Conservation (phyloP, 345 rosid species). For the Nephelium lappaceum region DNA sequence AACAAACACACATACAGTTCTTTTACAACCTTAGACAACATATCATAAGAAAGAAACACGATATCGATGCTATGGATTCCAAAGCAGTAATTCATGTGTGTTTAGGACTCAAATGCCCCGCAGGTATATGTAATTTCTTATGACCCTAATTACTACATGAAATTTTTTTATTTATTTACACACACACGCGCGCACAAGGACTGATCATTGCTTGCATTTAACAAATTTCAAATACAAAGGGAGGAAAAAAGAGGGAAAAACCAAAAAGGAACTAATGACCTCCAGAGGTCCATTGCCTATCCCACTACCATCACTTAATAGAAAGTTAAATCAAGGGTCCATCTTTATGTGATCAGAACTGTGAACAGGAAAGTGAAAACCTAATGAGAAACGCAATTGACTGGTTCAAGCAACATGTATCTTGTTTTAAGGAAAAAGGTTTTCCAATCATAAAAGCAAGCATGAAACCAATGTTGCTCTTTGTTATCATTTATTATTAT, state of each 20-base stretch:
- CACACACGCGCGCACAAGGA: neutral
- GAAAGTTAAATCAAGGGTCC: conserved; percentile 1
- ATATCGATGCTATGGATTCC: neutral
- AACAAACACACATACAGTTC: neutral
- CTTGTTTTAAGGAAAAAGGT: neutral
- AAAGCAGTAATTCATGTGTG: neutral
- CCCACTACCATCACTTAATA: neutral
- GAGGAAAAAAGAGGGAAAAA: neutral
- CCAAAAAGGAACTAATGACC: neutral
- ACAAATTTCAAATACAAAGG: neutral
- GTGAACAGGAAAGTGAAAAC: neutral
- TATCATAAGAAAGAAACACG: neutral
- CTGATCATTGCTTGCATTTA: neutral
- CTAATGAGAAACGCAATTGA: neutral
- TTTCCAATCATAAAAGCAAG: neutral
- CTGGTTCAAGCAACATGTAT: neutral
- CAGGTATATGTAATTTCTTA: neutral
- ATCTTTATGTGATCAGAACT: neutral
- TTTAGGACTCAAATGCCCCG: neutral
- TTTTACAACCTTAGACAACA: neutral
- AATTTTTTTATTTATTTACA: too few relatives aligned
- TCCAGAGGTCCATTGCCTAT: neutral
- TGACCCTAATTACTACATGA: neutral
- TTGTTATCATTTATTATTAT: neutral
- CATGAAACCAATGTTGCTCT: neutral